Base-by-base conservation (phyloP, 805 yeast species). In the Candida xiaguanensis region DNA sequence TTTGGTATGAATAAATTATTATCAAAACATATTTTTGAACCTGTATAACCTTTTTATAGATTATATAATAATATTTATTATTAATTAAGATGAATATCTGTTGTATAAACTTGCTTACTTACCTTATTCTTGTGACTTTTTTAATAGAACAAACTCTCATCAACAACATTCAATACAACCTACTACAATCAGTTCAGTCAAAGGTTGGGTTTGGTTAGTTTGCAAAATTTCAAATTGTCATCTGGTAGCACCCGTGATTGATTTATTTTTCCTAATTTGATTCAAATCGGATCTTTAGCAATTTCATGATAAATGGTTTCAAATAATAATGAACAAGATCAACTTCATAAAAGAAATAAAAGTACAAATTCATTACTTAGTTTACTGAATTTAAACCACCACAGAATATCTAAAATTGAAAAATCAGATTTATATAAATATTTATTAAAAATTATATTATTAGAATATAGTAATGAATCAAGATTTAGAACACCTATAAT, bases 381-480 rank as follows among this genome's bases (percentile, higher is more conserved):
- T 8, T 14, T 47, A 15, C 23, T 34, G 15, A 34, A 15, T 14
- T 7, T 7, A n/a, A n/a, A n/a, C 12, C 26, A 29, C 19, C 6
- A n/a, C 3, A 18, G 7, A 23, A 14, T 20, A 9, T 13, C 16
- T 8, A 23, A 16, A 11, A 47, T 56, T 11, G 60, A 56, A 28
- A 22, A 37, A 16, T 23, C 36, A 18, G 65, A 60, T 22, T 58
- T 78, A 3, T 82, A 82, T 47, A 69, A 70, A 34, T 67, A 74
- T 22, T 68, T 80, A 1, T 51, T 83, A 33, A 78, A 80, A 49
- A 58, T 79, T 5, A 54, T 82, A 2, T 56, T 84, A 9, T 54
- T 84, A 14, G 82, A 78, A 34, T 81, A 83, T 49, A 61, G 75
- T 39, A 77, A 72, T 42, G 87, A 81, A 55, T 85, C 85, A 2